Evolutionary conservation across 768 basidiomycete genomes (phyloP).

Genomic region (Clitopilus hobsonii): DNA sequence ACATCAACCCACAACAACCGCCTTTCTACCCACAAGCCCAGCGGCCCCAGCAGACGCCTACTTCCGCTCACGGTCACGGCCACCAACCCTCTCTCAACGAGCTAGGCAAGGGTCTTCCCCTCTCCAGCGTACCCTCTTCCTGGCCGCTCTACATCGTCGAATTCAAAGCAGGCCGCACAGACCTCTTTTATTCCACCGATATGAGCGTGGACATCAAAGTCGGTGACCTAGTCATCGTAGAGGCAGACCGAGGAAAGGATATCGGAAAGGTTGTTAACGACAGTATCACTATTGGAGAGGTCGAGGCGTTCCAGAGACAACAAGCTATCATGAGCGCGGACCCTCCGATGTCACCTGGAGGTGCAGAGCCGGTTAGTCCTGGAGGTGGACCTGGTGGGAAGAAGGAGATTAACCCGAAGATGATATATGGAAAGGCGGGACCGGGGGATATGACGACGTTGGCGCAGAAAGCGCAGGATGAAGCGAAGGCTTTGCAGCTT

Average conservation of each 20-base stretch:
- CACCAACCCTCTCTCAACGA: conserved; percentile 35
- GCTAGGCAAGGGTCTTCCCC: conserved; percentile 85
- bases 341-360: conserved; percentile 43
- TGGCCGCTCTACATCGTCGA: conserved; percentile 96
- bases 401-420: conserved; percentile 96
- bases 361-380: conserved; percentile 26
- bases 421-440: conserved; percentile 88
- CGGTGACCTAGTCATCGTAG: conserved; percentile 93
- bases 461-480: conserved; percentile 76
- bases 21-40: conserved; percentile 40
- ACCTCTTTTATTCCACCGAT: conserved; percentile 88
- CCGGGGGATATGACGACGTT: conserved; percentile 69
- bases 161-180: conserved; percentile 96
- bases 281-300: conserved; percentile 83
- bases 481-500: conserved; percentile 85
- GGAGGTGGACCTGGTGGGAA: conserved; percentile 40
- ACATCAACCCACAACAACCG: conserved; percentile 41
- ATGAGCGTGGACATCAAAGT: conserved; percentile 56
- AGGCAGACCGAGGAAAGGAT: conserved; percentile 93
- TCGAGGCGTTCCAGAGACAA: conserved; percentile 85
- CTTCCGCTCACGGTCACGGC: conserved; percentile 2
- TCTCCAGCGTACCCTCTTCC: conserved; percentile 74
- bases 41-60: conserved; percentile 37
- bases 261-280: conserved; percentile 90
- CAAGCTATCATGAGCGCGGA: too few relatives aligned